Conservation (phyloP, 768 basidiomycete genomes). For the Sarcodon sp. region DNA sequence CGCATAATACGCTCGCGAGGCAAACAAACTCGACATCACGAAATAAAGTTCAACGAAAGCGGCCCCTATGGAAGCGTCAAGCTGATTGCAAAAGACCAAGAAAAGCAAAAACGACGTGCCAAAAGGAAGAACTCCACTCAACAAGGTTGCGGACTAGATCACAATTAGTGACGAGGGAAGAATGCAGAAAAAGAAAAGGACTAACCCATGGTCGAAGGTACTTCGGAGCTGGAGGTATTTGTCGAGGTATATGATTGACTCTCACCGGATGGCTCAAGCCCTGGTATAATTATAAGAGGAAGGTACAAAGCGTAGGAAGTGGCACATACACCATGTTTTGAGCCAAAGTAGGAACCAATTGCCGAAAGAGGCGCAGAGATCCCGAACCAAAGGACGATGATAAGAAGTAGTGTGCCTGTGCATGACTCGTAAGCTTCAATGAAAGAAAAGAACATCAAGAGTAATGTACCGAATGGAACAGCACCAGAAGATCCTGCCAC, state of each 20-base stretch:
- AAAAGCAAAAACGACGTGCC: slow-evolving; percentile 29
- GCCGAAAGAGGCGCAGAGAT: slow-evolving; percentile 86
- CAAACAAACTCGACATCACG: slow-evolving; percentile 83
- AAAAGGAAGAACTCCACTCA: slow-evolving; percentile 90
- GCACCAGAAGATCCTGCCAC: slow-evolving; percentile 84
- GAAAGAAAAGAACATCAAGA: slow-evolving; percentile 1
- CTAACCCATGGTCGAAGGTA: slow-evolving; percentile 75
- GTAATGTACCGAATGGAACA: slow-evolving; percentile 72
- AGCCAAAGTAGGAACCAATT: slow-evolving; percentile 77
- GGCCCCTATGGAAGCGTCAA: slow-evolving; percentile 42
- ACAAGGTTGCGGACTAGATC: slow-evolving; percentile 49
- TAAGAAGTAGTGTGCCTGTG: slow-evolving; percentile 71
- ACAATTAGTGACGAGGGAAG: slow-evolving; percentile 3
- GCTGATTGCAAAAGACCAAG: not conserved
- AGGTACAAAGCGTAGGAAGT: not conserved
- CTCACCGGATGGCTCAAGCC: slow-evolving; percentile 71
- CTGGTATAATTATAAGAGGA: slow-evolving; percentile 22
- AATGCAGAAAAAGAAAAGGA: slow-evolving; percentile 5
- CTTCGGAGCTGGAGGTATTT: slow-evolving; percentile 80
- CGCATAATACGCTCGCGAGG: slow-evolving; percentile 87
- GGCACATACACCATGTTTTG: slow-evolving; percentile 66
- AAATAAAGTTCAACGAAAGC: slow-evolving; percentile 95
- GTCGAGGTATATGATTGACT: slow-evolving; percentile 90
- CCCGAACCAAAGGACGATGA: slow-evolving; percentile 83
- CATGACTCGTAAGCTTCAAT: not conserved